Conservation (phyloP, 202 grass and related monocot species). For the Musa balbisiana region DNA sequence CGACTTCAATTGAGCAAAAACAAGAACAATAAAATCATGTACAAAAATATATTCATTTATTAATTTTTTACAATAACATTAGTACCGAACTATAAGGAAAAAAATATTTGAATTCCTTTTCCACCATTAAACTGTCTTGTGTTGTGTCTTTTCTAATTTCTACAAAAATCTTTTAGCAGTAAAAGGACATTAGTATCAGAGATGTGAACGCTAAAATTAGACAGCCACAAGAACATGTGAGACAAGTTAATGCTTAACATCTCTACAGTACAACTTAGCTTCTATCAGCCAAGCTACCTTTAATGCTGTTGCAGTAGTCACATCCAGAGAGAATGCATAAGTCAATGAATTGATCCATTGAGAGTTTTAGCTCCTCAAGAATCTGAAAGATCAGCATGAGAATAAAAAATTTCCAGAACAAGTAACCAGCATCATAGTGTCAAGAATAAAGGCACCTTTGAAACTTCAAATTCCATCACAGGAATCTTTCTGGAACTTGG, state of each 20-base stretch:
- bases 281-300: constrained; percentile 37
- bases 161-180: too few relatives aligned
- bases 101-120: too few relatives aligned
- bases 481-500: constrained; percentile 65
- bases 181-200: not conserved
- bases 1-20: too few relatives aligned
- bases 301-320: constrained; percentile 88
- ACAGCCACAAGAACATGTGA: not conserved
- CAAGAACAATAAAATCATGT: too few relatives aligned
- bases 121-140: too few relatives aligned
- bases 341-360: constrained; percentile 94
- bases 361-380: constrained; percentile 71
- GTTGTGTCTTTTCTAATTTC: too few relatives aligned
- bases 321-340: constrained; percentile 93
- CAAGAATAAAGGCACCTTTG: constrained; percentile 40
- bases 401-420: constrained; percentile 14
- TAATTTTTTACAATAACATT: too few relatives aligned
- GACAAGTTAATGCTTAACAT: not conserved
- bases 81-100: too few relatives aligned
- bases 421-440: not conserved
- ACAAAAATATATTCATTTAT: too few relatives aligned
- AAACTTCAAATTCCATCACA: constrained; percentile 77
- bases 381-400: constrained; percentile 35
- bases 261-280: not conserved
- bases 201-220: not conserved